Conservation (phyloP, 768 basidiomycete genomes). For the Collybiopsis luxurians region DNA sequence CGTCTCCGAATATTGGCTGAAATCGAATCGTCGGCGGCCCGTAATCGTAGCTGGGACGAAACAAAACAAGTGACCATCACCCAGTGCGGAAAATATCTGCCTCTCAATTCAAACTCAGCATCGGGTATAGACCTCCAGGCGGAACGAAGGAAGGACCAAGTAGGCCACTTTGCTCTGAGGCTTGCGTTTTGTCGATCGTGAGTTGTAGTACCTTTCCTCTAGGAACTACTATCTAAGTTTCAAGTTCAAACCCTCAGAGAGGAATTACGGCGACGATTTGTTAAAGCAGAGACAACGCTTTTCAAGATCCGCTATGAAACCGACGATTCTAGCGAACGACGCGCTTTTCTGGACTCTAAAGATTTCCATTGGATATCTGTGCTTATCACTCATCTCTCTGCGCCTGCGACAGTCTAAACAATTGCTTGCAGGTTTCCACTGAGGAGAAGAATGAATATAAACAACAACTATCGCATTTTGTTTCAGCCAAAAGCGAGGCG, state of each 20-base stretch:
- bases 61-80: slow-evolving; percentile 56
- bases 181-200: slow-evolving; percentile 97
- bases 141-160: slow-evolving; percentile 79
- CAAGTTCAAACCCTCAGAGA: slow-evolving; percentile 71
- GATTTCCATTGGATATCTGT: slow-evolving; percentile 69
- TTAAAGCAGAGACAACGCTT: slow-evolving; percentile 83
- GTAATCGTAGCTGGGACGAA: slow-evolving; percentile 81
- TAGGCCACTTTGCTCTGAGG: slow-evolving; percentile 91
- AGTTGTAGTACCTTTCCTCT: slow-evolving; percentile 29
- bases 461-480: slow-evolving; percentile 48
- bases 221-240: neutral
- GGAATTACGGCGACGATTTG: slow-evolving; percentile 83
- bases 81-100: slow-evolving; percentile 77
- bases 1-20: slow-evolving; percentile 85
- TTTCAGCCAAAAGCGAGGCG: slow-evolving; percentile 33
- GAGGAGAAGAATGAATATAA: slow-evolving; percentile 51
- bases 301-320: slow-evolving; percentile 81
- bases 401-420: slow-evolving; percentile 1
- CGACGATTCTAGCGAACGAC: slow-evolving; percentile 50
- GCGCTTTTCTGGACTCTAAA: slow-evolving; percentile 60
- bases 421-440: slow-evolving; percentile 46
- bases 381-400: slow-evolving; percentile 13
- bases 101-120: slow-evolving; percentile 59
- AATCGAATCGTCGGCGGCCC: slow-evolving; percentile 85
- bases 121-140: slow-evolving; percentile 43